phyloP scores from a whole-genome alignment of 306 rosid genomes.

The Medicago arabica region DNA sequence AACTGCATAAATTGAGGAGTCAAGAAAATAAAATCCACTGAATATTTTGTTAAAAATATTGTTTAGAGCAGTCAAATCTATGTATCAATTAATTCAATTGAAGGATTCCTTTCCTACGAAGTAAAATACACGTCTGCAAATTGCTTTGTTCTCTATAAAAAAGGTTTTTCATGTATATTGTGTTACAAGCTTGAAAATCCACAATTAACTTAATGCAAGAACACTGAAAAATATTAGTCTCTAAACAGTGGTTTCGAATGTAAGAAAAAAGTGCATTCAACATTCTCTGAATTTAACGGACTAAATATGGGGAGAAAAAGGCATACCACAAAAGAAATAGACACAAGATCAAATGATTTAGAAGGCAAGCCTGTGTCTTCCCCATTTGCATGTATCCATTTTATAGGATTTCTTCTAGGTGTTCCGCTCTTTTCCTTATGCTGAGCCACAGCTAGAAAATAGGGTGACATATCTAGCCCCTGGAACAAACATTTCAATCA shows the following conservation, averaged over 20 bases:
- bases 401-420: slow-evolving; percentile 53
- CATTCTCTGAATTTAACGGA: not conserved
- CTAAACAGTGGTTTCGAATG: not conserved
- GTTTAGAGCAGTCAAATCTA: slow-evolving; percentile 1
- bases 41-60: not conserved
- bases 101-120: slow-evolving; percentile 26
- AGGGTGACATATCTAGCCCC: slow-evolving; percentile 79
- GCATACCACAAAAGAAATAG: slow-evolving; percentile 62
- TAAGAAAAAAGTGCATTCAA: not conserved
- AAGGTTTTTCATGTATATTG: not conserved
- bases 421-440: slow-evolving; percentile 54
- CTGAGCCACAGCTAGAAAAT: slow-evolving; percentile 74
- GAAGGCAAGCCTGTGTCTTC: slow-evolving; percentile 69
- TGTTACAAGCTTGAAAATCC: not conserved
- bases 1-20: slow-evolving; percentile 47
- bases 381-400: slow-evolving; percentile 71
- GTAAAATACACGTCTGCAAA: not conserved
- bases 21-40: slow-evolving; percentile 21
- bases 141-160: not conserved
- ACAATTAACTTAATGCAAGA: not conserved
- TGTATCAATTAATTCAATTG: not conserved
- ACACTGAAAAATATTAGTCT: not conserved
- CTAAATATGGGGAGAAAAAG: not conserved
- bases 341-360: slow-evolving; percentile 63
- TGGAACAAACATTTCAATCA: slow-evolving; percentile 45